Evolutionary conservation across 108 stramenopile genomes (phyloP).

Genomic region (Cyclotella choctawhatcheeana): DNA sequence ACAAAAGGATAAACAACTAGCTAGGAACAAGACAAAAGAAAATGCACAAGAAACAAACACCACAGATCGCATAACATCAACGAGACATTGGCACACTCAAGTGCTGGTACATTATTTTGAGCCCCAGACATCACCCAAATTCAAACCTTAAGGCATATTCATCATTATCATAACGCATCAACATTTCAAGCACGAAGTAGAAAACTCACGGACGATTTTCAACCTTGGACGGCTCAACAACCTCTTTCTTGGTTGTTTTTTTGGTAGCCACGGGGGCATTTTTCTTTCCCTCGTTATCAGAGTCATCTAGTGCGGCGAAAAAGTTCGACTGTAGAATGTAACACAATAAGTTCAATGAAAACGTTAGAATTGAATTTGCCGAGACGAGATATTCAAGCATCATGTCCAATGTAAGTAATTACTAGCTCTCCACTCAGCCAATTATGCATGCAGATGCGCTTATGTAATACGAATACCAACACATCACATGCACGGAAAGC

Average conservation of each 20-base stretch:
- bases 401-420: background rate
- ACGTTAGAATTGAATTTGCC: background rate
- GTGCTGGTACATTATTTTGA: too few species aligned
- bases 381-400: background rate
- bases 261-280: constrained; percentile 43
- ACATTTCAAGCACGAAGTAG: background rate
- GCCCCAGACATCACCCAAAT: too few species aligned
- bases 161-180: background rate
- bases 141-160: too few species aligned
- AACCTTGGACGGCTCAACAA: constrained; percentile 66
- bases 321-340: constrained; percentile 63
- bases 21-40: too few species aligned
- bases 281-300: constrained; percentile 72
- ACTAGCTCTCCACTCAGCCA: background rate
- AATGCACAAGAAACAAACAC: too few species aligned
- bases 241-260: constrained; percentile 57
- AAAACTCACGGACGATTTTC: constrained; percentile 54
- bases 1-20: too few species aligned
- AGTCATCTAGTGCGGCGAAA: constrained; percentile 90
- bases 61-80: background rate
- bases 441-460: background rate
- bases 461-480: background rate
- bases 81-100: background rate
- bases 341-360: background rate
- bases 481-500: background rate